Evolutionary conservation across 169 alveolate species (phyloP), one percentile per base, ranked within the genome.

Genomic region (Cyclospora cayetanensis): DNA sequence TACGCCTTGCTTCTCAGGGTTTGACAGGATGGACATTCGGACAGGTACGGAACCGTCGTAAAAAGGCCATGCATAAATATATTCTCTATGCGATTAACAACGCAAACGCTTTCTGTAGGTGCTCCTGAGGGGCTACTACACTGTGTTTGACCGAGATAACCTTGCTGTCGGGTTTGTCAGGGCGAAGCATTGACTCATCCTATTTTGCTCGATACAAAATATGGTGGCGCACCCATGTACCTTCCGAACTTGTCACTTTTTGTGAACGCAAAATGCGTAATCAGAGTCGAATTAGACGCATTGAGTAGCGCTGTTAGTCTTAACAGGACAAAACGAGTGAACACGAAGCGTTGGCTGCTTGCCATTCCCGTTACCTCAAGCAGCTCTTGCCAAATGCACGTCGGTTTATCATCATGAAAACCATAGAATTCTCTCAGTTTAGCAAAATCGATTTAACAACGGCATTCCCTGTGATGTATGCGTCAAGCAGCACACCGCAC

Each of bases 21-120:
- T 37, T 90, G 41, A 85, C 41, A 22, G 94, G 94, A 12, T 92
- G 94, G 94, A 92, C 94, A 29, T 82, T 92, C 22, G 94, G 94
- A 22, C 94, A 92, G 72, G 94, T 92, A 11, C 22, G 92, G 55
- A 25, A 12, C n/a, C n/a, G n/a, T n/a, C n/a, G n/a, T n/a, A 43
- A 20, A 9, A 22, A 65, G 42, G 25, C 42, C 3, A 37, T 29
- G 42, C 5, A 37, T 25, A n/a, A 3, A 18, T 34, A 15, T 43
- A 4, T 0, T 11, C 52, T 43, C 80, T n/a, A 27, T 42, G 60
- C 11, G 41, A 0, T 2, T 42, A 22, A 27, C 77, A 5, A 0
- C 27, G 42, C 77, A 53, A 11, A 43, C 1, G 66, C n/a, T 29
- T 9, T 34, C n/a, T 34, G 79, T n/a, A 89, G 94, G 94, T 91